Evolutionary conservation across 2,329 filamentous ascomycete genomes (phyloP), one percentile per base, ranked within the genome.

Genomic region (Neoscytalidium dimidiatum): DNA sequence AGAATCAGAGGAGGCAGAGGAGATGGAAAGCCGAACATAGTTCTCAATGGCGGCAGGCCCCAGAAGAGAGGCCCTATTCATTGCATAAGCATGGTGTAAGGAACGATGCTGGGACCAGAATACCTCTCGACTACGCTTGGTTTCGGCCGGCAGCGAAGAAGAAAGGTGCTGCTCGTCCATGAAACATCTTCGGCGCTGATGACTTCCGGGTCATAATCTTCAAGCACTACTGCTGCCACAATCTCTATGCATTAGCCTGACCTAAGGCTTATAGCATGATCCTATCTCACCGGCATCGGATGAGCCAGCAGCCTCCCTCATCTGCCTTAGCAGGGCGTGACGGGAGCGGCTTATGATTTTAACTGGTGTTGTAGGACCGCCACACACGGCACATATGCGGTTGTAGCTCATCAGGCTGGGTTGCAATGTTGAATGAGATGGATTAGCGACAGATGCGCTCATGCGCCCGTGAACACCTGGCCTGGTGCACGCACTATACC

Each of bases 121-220:
- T 21, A 66, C 64, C 64, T 66, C 21, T 44, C 62, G 5, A 65
- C 33, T 3, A 38, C 64, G 2, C 62, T 46, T 8, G 66, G 60
- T 7, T 64, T 29, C 1, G 57, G n/a, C 38, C 72, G 70, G 29
- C 68, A 66, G 23, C 66, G 69, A 13, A 73, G 57, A 6, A 60
- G 60, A 23, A 67, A 66, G 38, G 62, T 62, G 9, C 48, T 62
- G 19, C 67, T 58, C 4, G 68, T 43, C 71, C 70, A 72, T 28
- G 28, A 13, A 1, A 70, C 38, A 23, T 68, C 67, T n/a, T 68
- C 60, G 1, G n/a, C 19, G 2, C 8, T 51, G 8, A 71, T 3
- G 1, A 67, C 38, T 19, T 44, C 57, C 4, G 71, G 69, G 41
- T 71, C 69, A 44, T 69, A 73, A 67, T 70, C 6, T n/a, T n/a